Conservation (phyloP, 179 eudicot species). For the Camellia oleifera region DNA sequence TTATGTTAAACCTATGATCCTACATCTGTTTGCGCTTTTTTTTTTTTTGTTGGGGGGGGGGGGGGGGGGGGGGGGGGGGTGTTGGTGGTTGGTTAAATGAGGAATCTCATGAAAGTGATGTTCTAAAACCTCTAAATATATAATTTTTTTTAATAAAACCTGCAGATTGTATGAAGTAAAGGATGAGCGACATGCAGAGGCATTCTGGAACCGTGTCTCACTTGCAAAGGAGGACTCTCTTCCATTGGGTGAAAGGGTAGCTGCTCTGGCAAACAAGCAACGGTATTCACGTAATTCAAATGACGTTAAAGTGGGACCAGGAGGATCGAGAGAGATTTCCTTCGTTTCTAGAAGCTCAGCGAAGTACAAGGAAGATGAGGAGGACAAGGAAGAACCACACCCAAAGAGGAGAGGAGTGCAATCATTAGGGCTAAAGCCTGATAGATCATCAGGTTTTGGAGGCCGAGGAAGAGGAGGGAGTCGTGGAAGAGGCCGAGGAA, state of each 20-base stretch:
- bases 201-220: slow-evolving; percentile 54
- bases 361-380: slow-evolving; percentile 68
- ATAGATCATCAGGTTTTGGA: slow-evolving; percentile 45
- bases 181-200: slow-evolving; percentile 92
- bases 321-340: slow-evolving; percentile 90
- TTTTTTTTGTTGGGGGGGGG: not conserved
- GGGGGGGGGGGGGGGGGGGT: too few relatives aligned
- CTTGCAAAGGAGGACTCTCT: slow-evolving; percentile 80
- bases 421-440: slow-evolving; percentile 65
- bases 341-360: slow-evolving; percentile 61
- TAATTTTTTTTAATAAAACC: not conserved
- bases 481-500: slow-evolving; percentile 27
- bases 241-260: slow-evolving; percentile 77
- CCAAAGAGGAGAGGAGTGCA: slow-evolving; percentile 74
- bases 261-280: slow-evolving; percentile 34
- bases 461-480: slow-evolving; percentile 52
- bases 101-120: not conserved
- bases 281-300: slow-evolving; percentile 27
- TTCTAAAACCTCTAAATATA: not conserved
- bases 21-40: not conserved
- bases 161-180: slow-evolving; percentile 83
- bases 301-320: slow-evolving; percentile 66
- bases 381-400: slow-evolving; percentile 40
- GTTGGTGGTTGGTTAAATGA: not conserved
- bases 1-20: not conserved